These are phyloP conservation scores for Leptographium galeiforme DNA, from an alignment of 2,329 filamentous ascomycete genomes.

Conservation along the genomic window DNA sequence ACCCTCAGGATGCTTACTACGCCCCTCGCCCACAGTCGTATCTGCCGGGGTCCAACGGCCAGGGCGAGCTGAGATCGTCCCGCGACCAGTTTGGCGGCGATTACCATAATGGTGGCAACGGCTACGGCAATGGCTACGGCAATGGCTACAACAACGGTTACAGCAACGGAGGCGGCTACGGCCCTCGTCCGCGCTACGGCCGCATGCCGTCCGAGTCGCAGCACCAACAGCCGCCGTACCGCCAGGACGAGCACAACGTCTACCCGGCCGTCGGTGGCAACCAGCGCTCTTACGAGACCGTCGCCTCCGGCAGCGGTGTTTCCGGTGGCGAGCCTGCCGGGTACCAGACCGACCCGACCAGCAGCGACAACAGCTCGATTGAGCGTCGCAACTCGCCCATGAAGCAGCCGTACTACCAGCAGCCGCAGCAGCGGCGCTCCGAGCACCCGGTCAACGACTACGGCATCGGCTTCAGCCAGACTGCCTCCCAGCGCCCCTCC, in stretches of 20 bases:
- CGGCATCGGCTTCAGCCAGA: constrained; percentile 43
- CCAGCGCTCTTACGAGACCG: constrained; percentile 75
- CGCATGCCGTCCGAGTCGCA: constrained; percentile 35
- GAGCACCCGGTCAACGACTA: constrained; percentile 46
- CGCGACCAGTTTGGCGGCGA: constrained; percentile 32
- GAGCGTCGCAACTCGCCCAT: constrained; percentile 52
- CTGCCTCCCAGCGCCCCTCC: constrained; percentile 27
- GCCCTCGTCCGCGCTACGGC: constrained; percentile 20
- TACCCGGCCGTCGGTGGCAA: constrained; percentile 47
- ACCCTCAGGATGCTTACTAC: constrained; percentile 40
- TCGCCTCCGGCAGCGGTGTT: constrained; percentile 63
- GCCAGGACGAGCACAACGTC: constrained; percentile 28
- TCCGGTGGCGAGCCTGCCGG: constrained; percentile 60
- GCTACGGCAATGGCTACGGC: constrained; percentile 24
- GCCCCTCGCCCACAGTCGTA: constrained; percentile 23
- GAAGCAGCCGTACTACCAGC: constrained; percentile 21
- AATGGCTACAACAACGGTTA: constrained; percentile 27
- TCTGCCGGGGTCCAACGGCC: constrained; percentile 19
- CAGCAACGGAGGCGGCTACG: constrained; percentile 13
- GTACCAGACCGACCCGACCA: constrained; percentile 72
- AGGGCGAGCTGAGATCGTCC: constrained; percentile 24
- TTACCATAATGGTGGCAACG: constrained; percentile 27
- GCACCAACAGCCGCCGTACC: constrained; percentile 18
- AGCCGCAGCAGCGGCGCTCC: constrained; percentile 15
- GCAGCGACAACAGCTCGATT: constrained; percentile 85